Base-by-base conservation (phyloP, 2,329 filamentous ascomycete species). In the Albifimbria verrucaria region DNA sequence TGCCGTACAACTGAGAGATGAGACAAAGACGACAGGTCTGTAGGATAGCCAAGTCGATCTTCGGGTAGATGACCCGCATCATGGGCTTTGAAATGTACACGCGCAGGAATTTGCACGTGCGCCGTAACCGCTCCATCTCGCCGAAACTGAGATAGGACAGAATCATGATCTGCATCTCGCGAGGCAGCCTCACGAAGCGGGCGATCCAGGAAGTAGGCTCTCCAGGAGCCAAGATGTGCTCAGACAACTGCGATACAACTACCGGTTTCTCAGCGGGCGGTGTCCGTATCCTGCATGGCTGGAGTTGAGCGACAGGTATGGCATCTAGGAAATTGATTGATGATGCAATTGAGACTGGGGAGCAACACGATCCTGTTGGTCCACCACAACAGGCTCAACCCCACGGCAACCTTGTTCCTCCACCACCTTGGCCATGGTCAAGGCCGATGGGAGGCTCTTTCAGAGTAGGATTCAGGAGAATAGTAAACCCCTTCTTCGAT, bases 1-100 rank as follows among this genome's bases (percentile, higher is more conserved):
- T 52, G n/a, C 68, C 65, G 9, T 56, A 54, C 1, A 63, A 63
- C 45, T 70, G 65, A 52, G 68, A 64, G n/a, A 55, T 53, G 21
- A 77, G 65, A 55, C 75, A 78, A 3, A 60, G 53, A 55, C 65
- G 67, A 64, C 75, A 78, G 48, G 74, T 73, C n/a, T 64, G 63
- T 7, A 71, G 62, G 22, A 76, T 59, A 51, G 51, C 57, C 24
- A 43, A 59, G 49, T 58, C 55, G 23, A 71, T 63, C n/a, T 64
- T 55, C 10, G 70, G 72, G 50, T 75, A 69, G 23, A 76, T 62
- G 47, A 57, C 57, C 39, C 66, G 67, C 11, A 77, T 62, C 39
- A 69, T 64, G 9, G 62, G 51, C 4, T 71, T 69, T 22, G 61
- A 69, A 28, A 76, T 65, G 17, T 68, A 61, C 20, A 57, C 49